Evolutionary conservation across 2,329 filamentous ascomycete genomes (phyloP).

Genomic region (Stachybotrys elegans): DNA sequence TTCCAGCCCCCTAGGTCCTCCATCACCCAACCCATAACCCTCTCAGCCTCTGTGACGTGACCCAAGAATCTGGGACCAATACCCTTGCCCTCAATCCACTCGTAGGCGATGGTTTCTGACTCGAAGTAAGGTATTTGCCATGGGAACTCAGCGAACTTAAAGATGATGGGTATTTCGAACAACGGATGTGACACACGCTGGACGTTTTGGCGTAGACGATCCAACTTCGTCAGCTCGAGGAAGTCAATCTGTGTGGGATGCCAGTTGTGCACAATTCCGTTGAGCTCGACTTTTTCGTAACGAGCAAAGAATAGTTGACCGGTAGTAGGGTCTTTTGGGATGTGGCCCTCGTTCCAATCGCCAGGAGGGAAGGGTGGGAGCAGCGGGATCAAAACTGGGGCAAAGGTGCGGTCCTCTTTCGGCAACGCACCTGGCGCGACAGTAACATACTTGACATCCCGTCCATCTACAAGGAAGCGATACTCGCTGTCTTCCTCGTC

Average conservation of each 20-base stretch:
- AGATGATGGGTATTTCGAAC: constrained; percentile 18
- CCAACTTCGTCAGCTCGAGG: constrained; percentile 16
- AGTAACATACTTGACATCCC: constrained; percentile 18
- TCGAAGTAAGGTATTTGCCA: constrained; percentile 20
- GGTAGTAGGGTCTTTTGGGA: constrained; percentile 12
- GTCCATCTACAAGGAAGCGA: constrained; percentile 18
- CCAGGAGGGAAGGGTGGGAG: constrained; percentile 20
- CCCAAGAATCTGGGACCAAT: constrained; percentile 22
- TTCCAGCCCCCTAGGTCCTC: constrained; percentile 17
- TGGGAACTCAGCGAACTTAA: constrained; percentile 20
- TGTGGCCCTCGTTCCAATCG: constrained; percentile 17
- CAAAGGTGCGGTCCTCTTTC: constrained; percentile 20
- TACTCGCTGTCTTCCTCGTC: constrained; percentile 19
- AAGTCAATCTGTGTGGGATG: constrained; percentile 18
- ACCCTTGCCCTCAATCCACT: constrained; percentile 16
- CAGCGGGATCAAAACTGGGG: constrained; percentile 18
- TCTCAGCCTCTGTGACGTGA: constrained; percentile 23
- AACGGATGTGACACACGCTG: constrained; percentile 18
- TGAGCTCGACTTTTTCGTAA: constrained; percentile 13
- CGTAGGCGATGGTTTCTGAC: constrained; percentile 19
- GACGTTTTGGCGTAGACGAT: constrained; percentile 17
- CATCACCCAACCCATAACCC: constrained; percentile 23
- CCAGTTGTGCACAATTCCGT: constrained; percentile 14
- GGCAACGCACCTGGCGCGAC: constrained; percentile 19
- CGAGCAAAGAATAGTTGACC: constrained; percentile 12